Conservation (phyloP, 345 rosid genomes). For the Eucalyptus sp. region DNA sequence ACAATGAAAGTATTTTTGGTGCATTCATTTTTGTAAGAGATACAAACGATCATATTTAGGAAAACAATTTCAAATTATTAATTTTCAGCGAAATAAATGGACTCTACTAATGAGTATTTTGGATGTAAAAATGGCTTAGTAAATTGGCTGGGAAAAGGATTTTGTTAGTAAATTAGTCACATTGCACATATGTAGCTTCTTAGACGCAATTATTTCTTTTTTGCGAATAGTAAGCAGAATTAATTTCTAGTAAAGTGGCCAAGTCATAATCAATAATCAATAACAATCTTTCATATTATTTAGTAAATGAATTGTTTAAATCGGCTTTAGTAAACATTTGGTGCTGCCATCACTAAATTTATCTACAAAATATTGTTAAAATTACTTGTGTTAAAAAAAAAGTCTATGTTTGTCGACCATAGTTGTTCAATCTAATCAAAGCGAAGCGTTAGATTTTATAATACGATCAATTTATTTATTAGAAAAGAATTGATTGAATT, state of each 20-base stretch:
- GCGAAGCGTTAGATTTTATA: too few relatives aligned
- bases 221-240: not conserved
- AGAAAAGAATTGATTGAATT: too few relatives aligned
- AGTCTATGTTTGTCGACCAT: not conserved
- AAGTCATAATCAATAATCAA: not conserved
- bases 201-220: not conserved
- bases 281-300: not conserved
- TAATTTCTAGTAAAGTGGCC: not conserved
- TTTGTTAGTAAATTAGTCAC: not conserved
- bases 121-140: not conserved
- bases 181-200: not conserved
- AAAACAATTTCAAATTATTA: too few relatives aligned
- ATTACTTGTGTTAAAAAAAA: not conserved
- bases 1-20: not conserved
- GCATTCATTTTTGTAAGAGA: not conserved
- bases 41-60: too few relatives aligned
- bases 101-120: not conserved
- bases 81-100: not conserved
- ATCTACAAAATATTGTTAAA: too few relatives aligned
- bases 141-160: not conserved
- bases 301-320: not conserved
- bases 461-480: too few relatives aligned
- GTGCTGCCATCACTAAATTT: not conserved
- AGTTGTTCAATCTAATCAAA: not conserved
- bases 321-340: not conserved